These are phyloP conservation scores for Candida parachauliodes DNA, from an alignment of 805 yeast genomes.

Conservation along the genomic window DNA sequence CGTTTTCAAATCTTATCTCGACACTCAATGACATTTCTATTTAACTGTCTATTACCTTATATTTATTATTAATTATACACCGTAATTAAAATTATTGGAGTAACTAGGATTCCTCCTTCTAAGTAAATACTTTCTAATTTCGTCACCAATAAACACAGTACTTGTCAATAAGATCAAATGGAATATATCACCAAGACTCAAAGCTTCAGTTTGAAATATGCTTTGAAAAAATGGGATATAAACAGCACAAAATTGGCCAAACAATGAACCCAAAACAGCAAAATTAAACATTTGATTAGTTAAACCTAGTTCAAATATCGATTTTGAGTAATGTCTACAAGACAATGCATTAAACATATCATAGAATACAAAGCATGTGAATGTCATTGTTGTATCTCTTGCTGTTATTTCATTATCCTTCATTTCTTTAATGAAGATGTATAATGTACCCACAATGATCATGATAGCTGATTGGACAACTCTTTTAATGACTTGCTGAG, in stretches of 20 bases:
- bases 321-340: slow-evolving; percentile 84
- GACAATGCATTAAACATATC: slow-evolving; percentile 97
- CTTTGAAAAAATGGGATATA: slow-evolving; percentile 90
- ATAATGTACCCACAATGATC: slow-evolving; percentile 81
- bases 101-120: slow-evolving; percentile 17
- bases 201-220: slow-evolving; percentile 92
- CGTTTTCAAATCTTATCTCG: no score
- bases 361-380: slow-evolving; percentile 91
- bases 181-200: slow-evolving; percentile 64
- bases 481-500: slow-evolving; percentile 63
- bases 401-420: slow-evolving; percentile 76
- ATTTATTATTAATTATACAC: slow-evolving; percentile 13
- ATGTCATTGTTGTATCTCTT: slow-evolving; percentile 98
- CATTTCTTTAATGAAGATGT: slow-evolving; percentile 85
- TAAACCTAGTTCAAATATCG: slow-evolving; percentile 78
- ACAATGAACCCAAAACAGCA: slow-evolving; percentile 82
- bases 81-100: slow-evolving; percentile 14
- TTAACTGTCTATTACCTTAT: neutral
- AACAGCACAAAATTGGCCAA: slow-evolving; percentile 91
- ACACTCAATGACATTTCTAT: no score
- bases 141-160: slow-evolving; percentile 83
- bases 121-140: slow-evolving; percentile 56
- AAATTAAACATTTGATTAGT: slow-evolving; percentile 86
- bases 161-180: slow-evolving; percentile 65
- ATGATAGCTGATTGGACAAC: slow-evolving; percentile 73